Evolutionary conservation across 495 filamentous ascomycete genomes (phyloP).

Genomic region (Penicillium ucsense): DNA sequence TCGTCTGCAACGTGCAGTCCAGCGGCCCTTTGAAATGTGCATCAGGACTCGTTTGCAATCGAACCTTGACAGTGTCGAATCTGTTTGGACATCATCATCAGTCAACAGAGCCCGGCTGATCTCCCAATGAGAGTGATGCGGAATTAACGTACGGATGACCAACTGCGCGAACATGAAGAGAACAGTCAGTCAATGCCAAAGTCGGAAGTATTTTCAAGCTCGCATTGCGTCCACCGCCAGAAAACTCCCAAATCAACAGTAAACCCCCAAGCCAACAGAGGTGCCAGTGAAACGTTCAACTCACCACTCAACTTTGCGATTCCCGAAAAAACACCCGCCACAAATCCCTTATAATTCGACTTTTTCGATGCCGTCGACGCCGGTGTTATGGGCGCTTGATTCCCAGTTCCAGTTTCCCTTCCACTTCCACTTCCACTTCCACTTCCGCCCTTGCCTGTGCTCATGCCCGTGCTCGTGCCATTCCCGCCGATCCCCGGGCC

Average conservation of each 20-base stretch:
- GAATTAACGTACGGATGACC: constrained; percentile 51
- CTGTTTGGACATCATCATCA: constrained; percentile 10
- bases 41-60: constrained; percentile 76
- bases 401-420: constrained; percentile 2
- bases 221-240: not conserved
- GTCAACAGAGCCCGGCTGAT: too few species aligned
- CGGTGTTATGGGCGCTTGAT: constrained; percentile 1
- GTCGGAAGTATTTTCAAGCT: too few species aligned
- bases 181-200: constrained; percentile 3
- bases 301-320: constrained; percentile 81
- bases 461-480: too few species aligned
- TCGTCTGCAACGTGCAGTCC: constrained; percentile 73
- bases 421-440: not conserved
- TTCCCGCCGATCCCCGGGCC: too few species aligned
- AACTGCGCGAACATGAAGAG: constrained; percentile 26
- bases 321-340: constrained; percentile 87
- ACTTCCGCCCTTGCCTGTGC: not conserved
- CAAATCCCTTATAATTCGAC: constrained; percentile 77
- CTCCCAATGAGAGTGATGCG: too few species aligned
- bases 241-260: not conserved
- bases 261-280: not conserved
- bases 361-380: constrained; percentile 13
- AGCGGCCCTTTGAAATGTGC: constrained; percentile 74
- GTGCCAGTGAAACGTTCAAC: constrained; percentile 9
- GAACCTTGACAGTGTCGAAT: constrained; percentile 95